Conservation (phyloP, 2,329 filamentous ascomycete genomes). For the Capronia americana region DNA sequence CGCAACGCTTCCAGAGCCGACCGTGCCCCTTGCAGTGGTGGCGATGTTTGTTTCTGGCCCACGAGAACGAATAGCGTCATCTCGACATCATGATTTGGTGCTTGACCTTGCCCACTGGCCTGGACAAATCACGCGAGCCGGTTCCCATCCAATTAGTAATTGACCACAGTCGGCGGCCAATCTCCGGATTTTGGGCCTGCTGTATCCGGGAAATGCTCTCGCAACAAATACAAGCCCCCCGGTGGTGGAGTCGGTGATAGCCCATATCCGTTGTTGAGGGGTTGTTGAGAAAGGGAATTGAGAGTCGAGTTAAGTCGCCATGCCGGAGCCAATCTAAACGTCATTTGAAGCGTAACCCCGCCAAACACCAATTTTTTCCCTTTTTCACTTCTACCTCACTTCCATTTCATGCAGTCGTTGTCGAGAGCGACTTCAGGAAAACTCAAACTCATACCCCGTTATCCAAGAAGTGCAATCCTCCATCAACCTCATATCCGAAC, state of each 20-base stretch:
- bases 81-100: conserved; percentile 1
- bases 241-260: not conserved
- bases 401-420: conserved; percentile 3
- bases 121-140: not conserved
- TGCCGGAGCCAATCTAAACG: conserved; percentile 14
- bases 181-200: conserved; percentile 4
- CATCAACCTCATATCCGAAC: conserved; percentile 4
- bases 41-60: not conserved
- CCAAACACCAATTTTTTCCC: not conserved
- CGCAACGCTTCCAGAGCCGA: not conserved
- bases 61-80: not conserved
- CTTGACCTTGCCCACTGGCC: not conserved
- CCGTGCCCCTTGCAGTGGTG: conserved; percentile 1
- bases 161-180: not conserved
- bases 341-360: conserved; percentile 16
- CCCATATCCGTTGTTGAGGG: conserved; percentile 5
- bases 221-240: not conserved
- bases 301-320: not conserved
- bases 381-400: conserved; percentile 8
- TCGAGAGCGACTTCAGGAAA: conserved; percentile 3
- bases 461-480: not conserved
- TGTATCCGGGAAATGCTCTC: conserved; percentile 8
- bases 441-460: conserved; percentile 11
- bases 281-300: not conserved
- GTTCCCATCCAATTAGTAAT: conserved; percentile 9